Conservation (phyloP, 352 stramenopile species). For the Thraustochytrium sp. region DNA sequence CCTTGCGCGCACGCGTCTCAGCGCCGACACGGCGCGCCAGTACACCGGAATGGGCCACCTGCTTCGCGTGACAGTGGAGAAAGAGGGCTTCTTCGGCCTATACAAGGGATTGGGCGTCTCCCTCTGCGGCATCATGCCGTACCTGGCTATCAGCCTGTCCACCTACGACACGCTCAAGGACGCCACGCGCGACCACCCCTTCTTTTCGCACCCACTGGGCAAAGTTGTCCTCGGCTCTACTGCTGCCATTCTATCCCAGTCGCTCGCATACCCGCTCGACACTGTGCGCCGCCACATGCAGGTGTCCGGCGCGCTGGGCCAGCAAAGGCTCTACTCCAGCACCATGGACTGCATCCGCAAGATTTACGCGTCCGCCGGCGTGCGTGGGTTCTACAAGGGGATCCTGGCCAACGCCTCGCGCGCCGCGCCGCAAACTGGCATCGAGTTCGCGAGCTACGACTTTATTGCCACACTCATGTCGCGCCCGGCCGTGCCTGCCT, state of each 20-base stretch:
- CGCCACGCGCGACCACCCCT: not conserved
- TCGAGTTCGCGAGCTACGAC: conserved; percentile 20
- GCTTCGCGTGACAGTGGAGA: conserved; percentile 58
- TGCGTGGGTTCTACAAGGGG: conserved; percentile 29
- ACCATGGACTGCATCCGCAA: not conserved
- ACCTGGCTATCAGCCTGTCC: conserved; percentile 69
- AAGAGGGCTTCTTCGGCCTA: conserved; percentile 71
- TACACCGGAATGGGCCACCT: conserved; percentile 67
- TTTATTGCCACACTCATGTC: not conserved
- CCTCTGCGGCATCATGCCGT: conserved; percentile 95
- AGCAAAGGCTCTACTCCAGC: not conserved
- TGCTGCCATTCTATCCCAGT: conserved; percentile 8
- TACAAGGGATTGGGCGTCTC: conserved; percentile 99
- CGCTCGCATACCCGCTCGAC: conserved; percentile 12
- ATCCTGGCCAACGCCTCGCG: not conserved
- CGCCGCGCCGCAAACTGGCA: conserved; percentile 5
- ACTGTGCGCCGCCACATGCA: conserved; percentile 26
- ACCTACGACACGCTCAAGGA: conserved; percentile 25
- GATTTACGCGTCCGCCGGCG: not conserved
- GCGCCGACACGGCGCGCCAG: conserved; percentile 54
- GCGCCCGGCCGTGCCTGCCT: not conserved
- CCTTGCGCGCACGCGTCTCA: conserved; percentile 78
- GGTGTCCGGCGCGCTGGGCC: not conserved
- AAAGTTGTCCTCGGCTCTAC: conserved; percentile 18
- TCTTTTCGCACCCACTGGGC: not conserved